These are phyloP conservation scores for Sarocladium brachiariae DNA, from an alignment of 2,329 filamentous ascomycete species.

Conservation along the genomic window DNA sequence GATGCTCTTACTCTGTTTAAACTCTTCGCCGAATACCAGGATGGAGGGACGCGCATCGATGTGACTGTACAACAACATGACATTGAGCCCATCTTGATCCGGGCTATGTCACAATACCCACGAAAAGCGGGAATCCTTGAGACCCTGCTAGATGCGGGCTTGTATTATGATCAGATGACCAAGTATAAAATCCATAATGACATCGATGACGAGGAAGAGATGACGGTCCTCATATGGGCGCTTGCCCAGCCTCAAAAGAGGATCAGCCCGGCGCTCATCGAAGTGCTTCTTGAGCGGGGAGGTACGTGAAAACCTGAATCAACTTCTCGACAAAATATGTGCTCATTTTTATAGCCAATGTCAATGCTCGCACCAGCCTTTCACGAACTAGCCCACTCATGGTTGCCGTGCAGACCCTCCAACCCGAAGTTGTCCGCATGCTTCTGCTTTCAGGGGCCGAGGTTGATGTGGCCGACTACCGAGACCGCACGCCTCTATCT, in stretches of 20 bases:
- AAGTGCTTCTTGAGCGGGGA: constrained; percentile 43
- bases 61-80: constrained; percentile 37
- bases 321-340: not conserved
- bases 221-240: constrained; percentile 54
- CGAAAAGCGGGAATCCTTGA: constrained; percentile 45
- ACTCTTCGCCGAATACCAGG: constrained; percentile 43
- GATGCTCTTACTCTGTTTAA: constrained; percentile 42
- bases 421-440: constrained; percentile 49
- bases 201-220: constrained; percentile 43
- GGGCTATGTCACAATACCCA: constrained; percentile 48
- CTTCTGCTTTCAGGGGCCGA: constrained; percentile 54
- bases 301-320: constrained; percentile 21
- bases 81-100: constrained; percentile 42
- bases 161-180: constrained; percentile 50
- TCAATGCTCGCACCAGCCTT: constrained; percentile 45
- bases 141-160: constrained; percentile 48
- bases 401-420: constrained; percentile 48
- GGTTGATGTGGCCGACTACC: constrained; percentile 49
- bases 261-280: constrained; percentile 51
- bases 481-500: constrained; percentile 52
- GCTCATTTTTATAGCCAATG: constrained; percentile 37
- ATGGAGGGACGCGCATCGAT: constrained; percentile 43
- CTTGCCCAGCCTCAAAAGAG: constrained; percentile 57
- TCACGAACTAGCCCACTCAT: constrained; percentile 53
- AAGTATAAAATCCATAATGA: constrained; percentile 36